Evolutionary conservation across 1,284 basidiomycete species (phyloP).

Genomic region (Caloboletus firmus): DNA sequence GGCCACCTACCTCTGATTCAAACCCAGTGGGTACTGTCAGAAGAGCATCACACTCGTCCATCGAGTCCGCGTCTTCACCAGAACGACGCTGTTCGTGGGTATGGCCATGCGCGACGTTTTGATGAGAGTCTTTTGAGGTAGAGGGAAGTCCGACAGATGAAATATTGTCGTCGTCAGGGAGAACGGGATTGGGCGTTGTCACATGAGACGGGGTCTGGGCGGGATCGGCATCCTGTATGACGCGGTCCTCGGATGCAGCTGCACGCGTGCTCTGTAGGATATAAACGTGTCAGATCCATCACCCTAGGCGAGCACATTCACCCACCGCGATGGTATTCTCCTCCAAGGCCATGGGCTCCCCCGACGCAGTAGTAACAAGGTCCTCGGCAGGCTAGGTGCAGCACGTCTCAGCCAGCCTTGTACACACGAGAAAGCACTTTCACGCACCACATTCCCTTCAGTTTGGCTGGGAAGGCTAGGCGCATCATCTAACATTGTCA

Average conservation of each 20-base stretch:
- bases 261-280: conserved; percentile 3
- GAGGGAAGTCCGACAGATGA: not conserved
- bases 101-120: not conserved
- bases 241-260: not conserved
- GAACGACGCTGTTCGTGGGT: not conserved
- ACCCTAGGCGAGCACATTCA: not conserved
- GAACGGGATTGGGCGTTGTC: conserved; percentile 21
- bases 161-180: conserved; percentile 12
- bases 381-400: not conserved
- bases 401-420: not conserved
- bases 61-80: conserved; percentile 12
- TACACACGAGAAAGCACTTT: not conserved
- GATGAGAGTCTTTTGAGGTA: not conserved
- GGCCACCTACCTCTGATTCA: conserved; percentile 16
- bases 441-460: not conserved
- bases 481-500: not conserved
- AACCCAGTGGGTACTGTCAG: not conserved
- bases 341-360: not conserved
- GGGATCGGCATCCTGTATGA: not conserved
- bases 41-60: conserved; percentile 24
- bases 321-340: conserved; percentile 8
- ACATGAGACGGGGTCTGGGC: not conserved
- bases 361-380: too few species aligned
- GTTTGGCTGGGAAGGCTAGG: not conserved
- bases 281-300: not conserved